A percentile compares a stretch with the other conserved stretches of the same genome.
Evolutionary conservation across 495 filamentous ascomycete genomes (phyloP).

Genomic region (Trichoderma gamsii): DNA sequence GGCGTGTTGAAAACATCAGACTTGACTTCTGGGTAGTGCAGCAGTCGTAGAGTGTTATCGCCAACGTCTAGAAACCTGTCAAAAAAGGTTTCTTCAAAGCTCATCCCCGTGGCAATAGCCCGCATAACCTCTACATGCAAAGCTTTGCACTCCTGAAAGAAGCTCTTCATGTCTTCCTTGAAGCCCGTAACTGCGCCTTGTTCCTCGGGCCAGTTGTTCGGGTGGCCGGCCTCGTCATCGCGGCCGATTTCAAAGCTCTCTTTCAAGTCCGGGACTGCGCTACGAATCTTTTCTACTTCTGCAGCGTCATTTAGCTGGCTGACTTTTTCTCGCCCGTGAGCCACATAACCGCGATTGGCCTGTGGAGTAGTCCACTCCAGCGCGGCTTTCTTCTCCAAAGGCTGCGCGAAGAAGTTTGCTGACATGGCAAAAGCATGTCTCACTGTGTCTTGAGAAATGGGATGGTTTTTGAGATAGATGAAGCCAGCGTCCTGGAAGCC

Average conservation of each 20-base stretch:
- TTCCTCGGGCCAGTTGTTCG: slow-evolving; percentile 77
- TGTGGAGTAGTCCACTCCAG: slow-evolving; percentile 65
- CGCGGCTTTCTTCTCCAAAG: slow-evolving; percentile 61
- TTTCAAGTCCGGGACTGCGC: slow-evolving; percentile 67
- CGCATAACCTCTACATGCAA: slow-evolving; percentile 79
- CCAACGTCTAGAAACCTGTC: slow-evolving; percentile 64
- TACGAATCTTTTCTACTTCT: slow-evolving; percentile 55
- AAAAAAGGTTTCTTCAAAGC: slow-evolving; percentile 66
- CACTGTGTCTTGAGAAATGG: slow-evolving; percentile 57
- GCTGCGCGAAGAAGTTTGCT: slow-evolving; percentile 64
- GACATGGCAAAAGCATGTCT: slow-evolving; percentile 62
- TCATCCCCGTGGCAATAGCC: slow-evolving; percentile 81
- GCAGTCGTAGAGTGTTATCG: slow-evolving; percentile 81
- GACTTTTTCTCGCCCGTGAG: slow-evolving; percentile 72
- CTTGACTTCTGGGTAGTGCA: slow-evolving; percentile 76
- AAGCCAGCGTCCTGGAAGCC: slow-evolving; percentile 87
- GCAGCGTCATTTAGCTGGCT: slow-evolving; percentile 49
- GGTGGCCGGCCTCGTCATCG: slow-evolving; percentile 57
- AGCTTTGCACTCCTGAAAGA: slow-evolving; percentile 65
- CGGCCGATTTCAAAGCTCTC: slow-evolving; percentile 80
- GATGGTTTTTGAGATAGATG: slow-evolving; percentile 78
- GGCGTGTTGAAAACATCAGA: slow-evolving; percentile 67
- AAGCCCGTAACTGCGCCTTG: slow-evolving; percentile 59
- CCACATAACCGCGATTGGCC: slow-evolving; percentile 73
- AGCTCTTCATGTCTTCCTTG: slow-evolving; percentile 62